phyloP scores from a whole-genome alignment of 495 filamentous ascomycete species.

The Tetracladium marchalianum region DNA sequence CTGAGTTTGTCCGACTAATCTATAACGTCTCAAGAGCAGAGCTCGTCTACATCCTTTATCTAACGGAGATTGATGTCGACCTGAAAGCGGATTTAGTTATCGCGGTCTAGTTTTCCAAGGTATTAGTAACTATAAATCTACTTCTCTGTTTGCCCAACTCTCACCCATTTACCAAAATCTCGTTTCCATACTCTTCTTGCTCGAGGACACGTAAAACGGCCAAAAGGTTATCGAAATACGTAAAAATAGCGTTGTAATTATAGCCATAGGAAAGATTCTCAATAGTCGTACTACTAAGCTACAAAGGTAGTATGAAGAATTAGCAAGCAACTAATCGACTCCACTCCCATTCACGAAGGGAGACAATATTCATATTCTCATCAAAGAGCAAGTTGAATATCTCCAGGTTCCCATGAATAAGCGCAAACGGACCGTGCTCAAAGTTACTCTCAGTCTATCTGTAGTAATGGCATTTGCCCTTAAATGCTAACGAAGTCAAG shows the following conservation, averaged over 20 bases:
- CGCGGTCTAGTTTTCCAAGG: constrained; percentile 21
- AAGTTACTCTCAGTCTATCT: constrained; percentile 16
- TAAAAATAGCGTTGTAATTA: constrained; percentile 1
- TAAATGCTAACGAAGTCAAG: no score
- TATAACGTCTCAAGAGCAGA: no score
- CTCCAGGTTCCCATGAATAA: constrained; percentile 23
- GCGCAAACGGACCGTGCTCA: constrained; percentile 20
- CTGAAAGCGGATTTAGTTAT: no score
- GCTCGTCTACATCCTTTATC: no score
- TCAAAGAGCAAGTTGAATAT: constrained; percentile 22
- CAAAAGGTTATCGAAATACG: constrained; percentile 12
- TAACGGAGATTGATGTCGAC: no score
- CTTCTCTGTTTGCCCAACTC: constrained; percentile 13
- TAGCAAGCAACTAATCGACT: constrained; percentile 20
- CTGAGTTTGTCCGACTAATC: no score
- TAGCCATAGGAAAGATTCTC: constrained; percentile 1
- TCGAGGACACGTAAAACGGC: constrained; percentile 12
- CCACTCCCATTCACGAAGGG: constrained; percentile 26
- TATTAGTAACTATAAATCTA: constrained; percentile 18
- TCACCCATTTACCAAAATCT: constrained; percentile 19
- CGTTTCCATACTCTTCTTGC: constrained; percentile 14
- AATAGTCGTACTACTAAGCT: constrained; percentile 11
- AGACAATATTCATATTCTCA: constrained; percentile 20
- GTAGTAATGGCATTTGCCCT: no score
- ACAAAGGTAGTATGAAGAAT: constrained; percentile 22